phyloP scores from a whole-genome alignment of 2,329 filamentous ascomycete genomes.

The Neurospora sp. region DNA sequence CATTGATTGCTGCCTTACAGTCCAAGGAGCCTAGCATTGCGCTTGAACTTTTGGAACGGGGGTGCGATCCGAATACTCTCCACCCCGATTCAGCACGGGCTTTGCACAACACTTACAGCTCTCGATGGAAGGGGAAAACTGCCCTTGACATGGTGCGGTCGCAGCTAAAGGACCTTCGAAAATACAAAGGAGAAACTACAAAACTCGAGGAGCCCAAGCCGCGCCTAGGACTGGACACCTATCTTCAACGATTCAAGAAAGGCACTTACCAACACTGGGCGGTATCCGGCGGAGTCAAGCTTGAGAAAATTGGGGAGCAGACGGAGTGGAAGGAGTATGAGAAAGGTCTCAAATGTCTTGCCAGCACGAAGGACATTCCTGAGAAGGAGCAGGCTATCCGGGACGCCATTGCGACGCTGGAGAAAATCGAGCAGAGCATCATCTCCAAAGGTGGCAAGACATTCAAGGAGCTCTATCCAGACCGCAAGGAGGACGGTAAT shows the following conservation, averaged over 20 bases:
- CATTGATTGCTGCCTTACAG: constrained; percentile 53
- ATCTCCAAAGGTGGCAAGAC: constrained; percentile 53
- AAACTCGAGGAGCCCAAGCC: constrained; percentile 21
- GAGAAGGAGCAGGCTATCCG: constrained; percentile 50
- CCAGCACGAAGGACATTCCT: constrained; percentile 20
- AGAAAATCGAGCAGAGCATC: constrained; percentile 45
- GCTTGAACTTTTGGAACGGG: constrained; percentile 49
- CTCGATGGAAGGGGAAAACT: constrained; percentile 31
- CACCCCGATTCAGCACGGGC: constrained; percentile 29
- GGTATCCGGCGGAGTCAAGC: constrained; percentile 26
- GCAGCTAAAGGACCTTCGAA: constrained; percentile 39
- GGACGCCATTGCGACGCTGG: constrained; percentile 39
- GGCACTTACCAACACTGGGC: constrained; percentile 54
- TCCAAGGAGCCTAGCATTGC: constrained; percentile 39
- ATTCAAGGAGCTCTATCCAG: constrained; percentile 55
- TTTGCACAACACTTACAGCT: constrained; percentile 23
- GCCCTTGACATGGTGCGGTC: constrained; percentile 51
- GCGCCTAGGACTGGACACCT: constrained; percentile 36
- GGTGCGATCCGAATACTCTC: constrained; percentile 56
- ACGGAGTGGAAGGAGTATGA: constrained; percentile 25
- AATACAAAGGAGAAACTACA: constrained; percentile 29
- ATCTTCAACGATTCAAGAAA: constrained; percentile 37
- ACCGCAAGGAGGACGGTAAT: constrained; percentile 36
- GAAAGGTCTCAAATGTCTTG: constrained; percentile 23
- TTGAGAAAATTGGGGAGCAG: constrained; percentile 25